These are phyloP conservation scores for Cucurbita moschata DNA, from an alignment of 306 rosid species.

Conservation along the genomic window DNA sequence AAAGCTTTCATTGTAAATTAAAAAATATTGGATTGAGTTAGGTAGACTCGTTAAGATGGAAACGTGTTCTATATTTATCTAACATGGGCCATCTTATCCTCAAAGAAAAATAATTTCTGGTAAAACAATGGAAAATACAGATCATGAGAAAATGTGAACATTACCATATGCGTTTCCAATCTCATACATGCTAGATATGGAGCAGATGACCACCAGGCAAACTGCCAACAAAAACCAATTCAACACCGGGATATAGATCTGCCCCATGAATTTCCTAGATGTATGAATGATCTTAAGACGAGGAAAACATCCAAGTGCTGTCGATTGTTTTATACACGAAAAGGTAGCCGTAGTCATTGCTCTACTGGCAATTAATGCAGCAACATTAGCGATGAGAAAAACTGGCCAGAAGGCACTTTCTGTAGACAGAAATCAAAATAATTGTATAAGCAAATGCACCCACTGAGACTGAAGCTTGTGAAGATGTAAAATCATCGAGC, in stretches of 20 bases:
- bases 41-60: not conserved
- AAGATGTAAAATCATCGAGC: not conserved
- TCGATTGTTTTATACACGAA: conserved; percentile 91
- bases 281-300: conserved; percentile 91
- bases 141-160: not conserved
- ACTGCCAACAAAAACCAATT: conserved; percentile 89
- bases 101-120: not conserved
- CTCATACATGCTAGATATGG: conserved; percentile 76
- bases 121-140: conserved; percentile 3
- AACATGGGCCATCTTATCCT: not conserved
- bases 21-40: not conserved
- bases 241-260: conserved; percentile 83
- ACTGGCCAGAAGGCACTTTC: conserved; percentile 75
- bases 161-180: conserved; percentile 99
- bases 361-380: conserved; percentile 93
- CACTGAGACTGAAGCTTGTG: not conserved
- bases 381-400: conserved; percentile 63
- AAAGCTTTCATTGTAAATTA: not conserved
- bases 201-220: conserved; percentile 58
- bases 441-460: not conserved
- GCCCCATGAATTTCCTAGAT: conserved; percentile 97
- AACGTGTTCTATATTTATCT: not conserved
- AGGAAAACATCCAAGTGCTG: conserved; percentile 98
- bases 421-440: conserved; percentile 16
- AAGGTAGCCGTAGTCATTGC: conserved; percentile 98